These are phyloP conservation scores for Lotmaria passim DNA, from an alignment of 208 protist species.

Conservation along the genomic window DNA sequence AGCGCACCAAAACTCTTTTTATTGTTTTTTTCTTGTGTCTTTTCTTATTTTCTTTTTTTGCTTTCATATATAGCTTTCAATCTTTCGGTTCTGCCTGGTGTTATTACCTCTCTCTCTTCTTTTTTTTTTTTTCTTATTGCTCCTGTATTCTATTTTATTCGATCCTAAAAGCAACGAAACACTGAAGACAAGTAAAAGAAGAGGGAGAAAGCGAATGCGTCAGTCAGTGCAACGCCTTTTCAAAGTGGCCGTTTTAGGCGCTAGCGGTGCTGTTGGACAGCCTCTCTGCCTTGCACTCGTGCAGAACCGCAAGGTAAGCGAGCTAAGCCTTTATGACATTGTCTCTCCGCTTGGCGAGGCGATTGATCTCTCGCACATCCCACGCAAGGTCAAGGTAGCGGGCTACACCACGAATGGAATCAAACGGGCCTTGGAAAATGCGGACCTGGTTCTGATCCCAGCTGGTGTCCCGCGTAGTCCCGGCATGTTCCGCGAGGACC, in stretches of 20 bases:
- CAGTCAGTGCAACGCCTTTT: slow-evolving; percentile 3
- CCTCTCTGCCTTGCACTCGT: slow-evolving; percentile 95
- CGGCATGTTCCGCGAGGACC: slow-evolving; percentile 95
- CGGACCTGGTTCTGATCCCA: slow-evolving; percentile 93
- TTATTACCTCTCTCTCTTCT: too few relatives aligned
- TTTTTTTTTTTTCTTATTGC: too few relatives aligned
- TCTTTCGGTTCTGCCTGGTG: too few relatives aligned
- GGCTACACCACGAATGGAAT: slow-evolving; percentile 67
- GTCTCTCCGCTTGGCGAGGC: slow-evolving; percentile 77
- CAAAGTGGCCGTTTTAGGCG: slow-evolving; percentile 92
- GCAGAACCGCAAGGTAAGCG: slow-evolving; percentile 66
- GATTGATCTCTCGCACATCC: slow-evolving; percentile 89
- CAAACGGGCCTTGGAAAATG: slow-evolving; percentile 72
- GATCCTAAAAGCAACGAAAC: background rate
- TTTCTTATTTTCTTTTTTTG: background rate
- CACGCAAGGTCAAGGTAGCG: slow-evolving; percentile 75
- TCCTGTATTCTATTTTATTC: too few relatives aligned
- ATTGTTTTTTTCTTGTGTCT: background rate
- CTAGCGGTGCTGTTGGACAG: slow-evolving; percentile 96
- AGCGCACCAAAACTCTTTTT: background rate
- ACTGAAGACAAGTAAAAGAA: background rate
- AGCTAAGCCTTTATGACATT: slow-evolving; percentile 89
- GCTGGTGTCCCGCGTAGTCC: slow-evolving; percentile 96
- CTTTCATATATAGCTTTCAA: too few relatives aligned
- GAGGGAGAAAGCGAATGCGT: slow-evolving; percentile 5